phyloP scores from a whole-genome alignment of 164 flowering plant species.

The Warburgia ugandensis region DNA sequence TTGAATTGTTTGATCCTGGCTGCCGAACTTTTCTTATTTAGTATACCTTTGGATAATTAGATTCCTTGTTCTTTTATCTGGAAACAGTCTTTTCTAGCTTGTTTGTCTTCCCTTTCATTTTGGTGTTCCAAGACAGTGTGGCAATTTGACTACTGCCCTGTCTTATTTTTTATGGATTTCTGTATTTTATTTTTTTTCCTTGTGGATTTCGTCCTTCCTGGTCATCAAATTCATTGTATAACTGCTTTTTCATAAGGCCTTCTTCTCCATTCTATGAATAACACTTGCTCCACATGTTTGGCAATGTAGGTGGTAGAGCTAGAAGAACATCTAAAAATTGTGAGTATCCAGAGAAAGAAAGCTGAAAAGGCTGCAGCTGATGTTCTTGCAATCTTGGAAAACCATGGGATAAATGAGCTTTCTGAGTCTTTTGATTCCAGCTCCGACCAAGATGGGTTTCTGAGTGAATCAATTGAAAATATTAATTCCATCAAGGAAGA shows the following conservation, averaged over 20 bases:
- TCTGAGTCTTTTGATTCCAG: constrained; percentile 52
- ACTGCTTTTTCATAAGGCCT: too few species aligned
- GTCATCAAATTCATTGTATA: too few species aligned
- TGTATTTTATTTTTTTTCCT: too few species aligned
- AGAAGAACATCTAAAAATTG: constrained; percentile 72
- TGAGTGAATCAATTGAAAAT: constrained; percentile 25
- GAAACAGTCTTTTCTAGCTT: too few species aligned
- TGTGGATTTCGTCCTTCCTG: too few species aligned
- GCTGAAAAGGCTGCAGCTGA: constrained; percentile 77
- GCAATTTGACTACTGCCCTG: too few species aligned
- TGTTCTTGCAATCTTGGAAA: constrained; percentile 68
- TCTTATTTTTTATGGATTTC: too few species aligned
- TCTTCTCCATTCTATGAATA: not conserved
- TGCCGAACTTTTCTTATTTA: not conserved
- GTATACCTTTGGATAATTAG: not conserved
- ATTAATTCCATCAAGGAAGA: constrained; percentile 20
- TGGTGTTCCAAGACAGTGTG: too few species aligned
- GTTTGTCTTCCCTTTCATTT: too few species aligned
- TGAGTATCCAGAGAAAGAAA: constrained; percentile 59
- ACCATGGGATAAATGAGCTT: constrained; percentile 45
- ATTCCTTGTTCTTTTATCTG: not conserved
- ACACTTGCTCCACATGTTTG: not conserved
- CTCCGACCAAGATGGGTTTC: constrained; percentile 46
- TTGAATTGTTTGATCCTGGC: constrained; percentile 1
- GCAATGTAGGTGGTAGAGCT: constrained; percentile 57